Percentiles rank a stretch among this genome's conserved stretches.
Evolutionary conservation across 164 flowering plant species (phyloP).

Genomic region (Berberis vulgaris): DNA sequence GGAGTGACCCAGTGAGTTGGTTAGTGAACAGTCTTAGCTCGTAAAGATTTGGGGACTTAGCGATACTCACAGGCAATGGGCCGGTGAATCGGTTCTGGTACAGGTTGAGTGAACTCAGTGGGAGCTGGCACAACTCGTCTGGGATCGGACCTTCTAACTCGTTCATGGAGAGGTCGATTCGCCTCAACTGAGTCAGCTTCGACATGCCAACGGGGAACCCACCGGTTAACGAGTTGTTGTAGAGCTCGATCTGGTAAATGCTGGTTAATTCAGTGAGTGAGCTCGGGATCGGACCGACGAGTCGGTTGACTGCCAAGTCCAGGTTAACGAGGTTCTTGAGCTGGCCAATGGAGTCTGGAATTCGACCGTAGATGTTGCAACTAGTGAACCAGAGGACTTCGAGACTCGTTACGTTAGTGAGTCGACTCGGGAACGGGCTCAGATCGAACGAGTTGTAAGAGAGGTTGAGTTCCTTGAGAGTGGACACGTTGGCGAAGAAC

Average conservation of each 20-base stretch:
- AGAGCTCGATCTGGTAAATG: constrained; percentile 71
- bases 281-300: constrained; percentile 56
- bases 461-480: constrained; percentile 58
- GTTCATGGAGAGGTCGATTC: constrained; percentile 76
- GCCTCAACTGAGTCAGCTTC: constrained; percentile 44
- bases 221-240: constrained; percentile 69
- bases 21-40: constrained; percentile 40
- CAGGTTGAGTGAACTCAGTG: constrained; percentile 62
- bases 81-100: constrained; percentile 51
- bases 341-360: constrained; percentile 56
- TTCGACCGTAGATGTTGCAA: constrained; percentile 55
- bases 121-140: constrained; percentile 49
- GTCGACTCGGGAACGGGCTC: constrained; percentile 61
- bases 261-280: constrained; percentile 45
- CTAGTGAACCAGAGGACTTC: constrained; percentile 59
- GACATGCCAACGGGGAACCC: constrained; percentile 51
- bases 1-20: constrained; percentile 31
- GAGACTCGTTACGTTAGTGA: constrained; percentile 55
- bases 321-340: constrained; percentile 48
- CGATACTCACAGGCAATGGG: constrained; percentile 26
- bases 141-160: constrained; percentile 58
- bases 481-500: constrained; percentile 43
- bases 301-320: constrained; percentile 53
- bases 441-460: constrained; percentile 73
- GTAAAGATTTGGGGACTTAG: constrained; percentile 26